Evolutionary conservation across 2,329 filamentous ascomycete species (phyloP), one percentile per base, ranked within the genome.

Genomic region (Knufia fluminis): DNA sequence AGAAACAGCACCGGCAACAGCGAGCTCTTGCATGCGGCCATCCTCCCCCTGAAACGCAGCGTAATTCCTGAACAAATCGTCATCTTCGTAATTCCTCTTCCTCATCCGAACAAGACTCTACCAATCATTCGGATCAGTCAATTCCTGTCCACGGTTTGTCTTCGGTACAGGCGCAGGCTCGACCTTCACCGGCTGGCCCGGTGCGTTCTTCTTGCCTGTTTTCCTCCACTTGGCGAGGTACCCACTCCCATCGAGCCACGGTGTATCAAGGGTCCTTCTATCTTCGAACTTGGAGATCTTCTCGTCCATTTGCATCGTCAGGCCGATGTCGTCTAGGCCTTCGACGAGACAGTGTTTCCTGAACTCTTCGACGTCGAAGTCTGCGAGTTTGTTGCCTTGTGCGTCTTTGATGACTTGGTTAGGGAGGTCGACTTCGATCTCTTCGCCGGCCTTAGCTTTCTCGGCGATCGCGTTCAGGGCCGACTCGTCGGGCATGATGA

Each of bases 301-400:
- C 54, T 89, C 84, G 56, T 92, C 89, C 70, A 86, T 79, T 71
- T 94, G 86, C 76, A 96, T 87, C 4, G 91, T 97, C 56, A 97
- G 71, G 31, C 91, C 91, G 61, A 97, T 97, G 60, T 97, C 92
- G 64, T 97, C 91, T 8, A 97, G 80, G 0, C 91, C 91, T 64
- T 97, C 94, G 61, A 94, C 68, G 45, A 97, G 72, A 68, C 91
- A 97, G 71, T 97, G 88, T 71, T 94, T 94, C 65, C 89, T 76
- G 75, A 97, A 97, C 69, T 85, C 80, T 64, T 97, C 91, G 4
- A 95, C 86, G 0, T 95, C 85, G 62, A 97, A 97, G 35, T 70
- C 68, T 62, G 83, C 83, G 47, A 97, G 77, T 58, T 80, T 78
- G 54, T 80, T 81, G 56, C 91, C 91, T 16, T 77, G 70, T 0